These are phyloP conservation scores for Glycine tomentella DNA, from an alignment of 306 rosid genomes.

Conservation along the genomic window DNA sequence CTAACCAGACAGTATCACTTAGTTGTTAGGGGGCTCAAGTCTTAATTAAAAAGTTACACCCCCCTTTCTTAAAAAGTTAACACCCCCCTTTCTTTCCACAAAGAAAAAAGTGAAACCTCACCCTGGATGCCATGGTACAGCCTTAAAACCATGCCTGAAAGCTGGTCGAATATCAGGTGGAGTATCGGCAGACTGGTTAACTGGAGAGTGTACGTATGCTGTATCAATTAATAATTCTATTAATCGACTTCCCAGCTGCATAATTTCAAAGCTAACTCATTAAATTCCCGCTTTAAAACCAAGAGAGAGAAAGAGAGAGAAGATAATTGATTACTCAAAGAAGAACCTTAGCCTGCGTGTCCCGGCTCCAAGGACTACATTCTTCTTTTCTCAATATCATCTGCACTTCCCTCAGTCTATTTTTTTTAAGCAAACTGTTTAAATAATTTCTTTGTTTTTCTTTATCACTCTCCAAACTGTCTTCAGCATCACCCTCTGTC, in stretches of 20 bases:
- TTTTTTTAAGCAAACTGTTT: slow-evolving; percentile 68
- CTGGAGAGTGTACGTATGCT: slow-evolving; percentile 77
- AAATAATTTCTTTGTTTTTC: slow-evolving; percentile 68
- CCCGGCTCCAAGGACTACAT: slow-evolving; percentile 76
- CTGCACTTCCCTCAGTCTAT: slow-evolving; percentile 70
- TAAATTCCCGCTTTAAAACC: slow-evolving; percentile 30
- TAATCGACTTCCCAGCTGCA: slow-evolving; percentile 89
- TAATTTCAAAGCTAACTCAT: slow-evolving; percentile 37
- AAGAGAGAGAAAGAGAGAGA: background rate
- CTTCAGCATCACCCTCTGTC: slow-evolving; percentile 54
- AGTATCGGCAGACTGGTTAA: slow-evolving; percentile 63
- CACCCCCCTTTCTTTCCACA: too few relatives aligned
- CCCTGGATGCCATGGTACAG: slow-evolving; percentile 67
- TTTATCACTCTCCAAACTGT: slow-evolving; percentile 59
- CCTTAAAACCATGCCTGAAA: slow-evolving; percentile 75
- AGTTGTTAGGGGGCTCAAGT: slow-evolving; percentile 5
- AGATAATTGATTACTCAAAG: background rate
- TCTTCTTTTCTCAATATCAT: slow-evolving; percentile 70
- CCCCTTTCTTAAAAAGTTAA: too few relatives aligned
- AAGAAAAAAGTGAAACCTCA: slow-evolving; percentile 44
- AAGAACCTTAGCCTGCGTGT: slow-evolving; percentile 78
- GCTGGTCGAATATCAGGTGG: slow-evolving; percentile 91
- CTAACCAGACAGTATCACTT: slow-evolving; percentile 25
- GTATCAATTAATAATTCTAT: slow-evolving; percentile 80
- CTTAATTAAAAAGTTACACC: background rate